Base-by-base conservation (phyloP, 768 basidiomycete genomes). In the Royoungia palumana region DNA sequence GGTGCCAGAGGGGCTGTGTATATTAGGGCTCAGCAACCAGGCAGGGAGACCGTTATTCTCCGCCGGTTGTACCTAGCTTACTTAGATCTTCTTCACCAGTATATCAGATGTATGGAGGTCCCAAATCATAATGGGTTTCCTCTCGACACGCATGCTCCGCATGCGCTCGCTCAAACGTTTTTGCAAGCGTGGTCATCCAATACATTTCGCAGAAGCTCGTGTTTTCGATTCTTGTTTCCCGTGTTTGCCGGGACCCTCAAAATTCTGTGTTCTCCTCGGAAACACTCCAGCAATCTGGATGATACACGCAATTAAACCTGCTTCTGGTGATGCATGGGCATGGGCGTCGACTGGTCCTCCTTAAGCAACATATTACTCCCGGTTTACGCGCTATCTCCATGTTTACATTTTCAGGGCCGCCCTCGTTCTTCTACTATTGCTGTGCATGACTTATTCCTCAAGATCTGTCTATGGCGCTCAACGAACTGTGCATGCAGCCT, bases 181-280 rank as follows among this genome's bases (percentile, higher is more conserved):
- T 32, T 41, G 21, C 43, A 30, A 32, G 38, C 25, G 25, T 24
- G 19, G 28, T 54, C 8, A 30, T 28, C 19, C 25, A 25, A 17
- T 19, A 20, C 3, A 30, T 30, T 8, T 5, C 19, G 24, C n/a
- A 24, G 22, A 30, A n/a, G n/a, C 19, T 11, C 16, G 16, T 38
- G 30, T 28, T 24, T 41, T 28, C 40, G 19, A 14, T 19, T 13
- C 10, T 14, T 30, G 36, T 22, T 11, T 14, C 22, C 30, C 27
- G 20, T 24, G 42, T 42, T 38, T n/a, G 12, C 8, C 16, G 13
- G 36, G 37, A 39, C 41, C 42, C 50, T 28, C 30, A 28, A n/a
- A 20, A 16, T 16, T 27, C 21, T 16, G 35, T 4, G 14, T 41
- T 28, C 27, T 28, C 50, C 53, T 53, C 41, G 50, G 50, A 43